Evolutionary conservation across 331 rosid species (phyloP), one percentile per base, ranked within the genome.

Genomic region (Telfairia occidentalis): DNA sequence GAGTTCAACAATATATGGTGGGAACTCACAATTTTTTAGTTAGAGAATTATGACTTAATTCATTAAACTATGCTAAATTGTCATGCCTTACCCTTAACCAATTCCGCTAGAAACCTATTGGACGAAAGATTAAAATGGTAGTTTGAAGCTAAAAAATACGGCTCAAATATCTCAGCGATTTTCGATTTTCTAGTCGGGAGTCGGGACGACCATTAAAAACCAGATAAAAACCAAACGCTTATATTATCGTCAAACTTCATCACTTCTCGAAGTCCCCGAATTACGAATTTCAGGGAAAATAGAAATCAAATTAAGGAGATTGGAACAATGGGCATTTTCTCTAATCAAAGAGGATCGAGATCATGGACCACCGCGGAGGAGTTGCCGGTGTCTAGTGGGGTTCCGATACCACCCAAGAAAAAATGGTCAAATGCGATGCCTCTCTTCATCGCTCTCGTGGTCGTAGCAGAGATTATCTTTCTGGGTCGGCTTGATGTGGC

Each of bases 401-500:
- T 40, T 43, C 54, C 82, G 43, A 18, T 58, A 48, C 60, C 42
- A 18, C 57, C 82, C 16, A 92, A 85, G 92, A 87, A 77, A 80
- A 89, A 70, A 84, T 92, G 97, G 90, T 61, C 81, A 59, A 86
- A 86, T 66, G 71, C 89, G 7, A 78, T 90, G 94, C 90, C 92
- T 63, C 72, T 95, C 0, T 77, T 86, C 12, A 90, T 89, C 24
- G 89, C 86, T 28, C 78, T 95, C 13, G 94, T 92, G 57, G 97
- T 95, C 23, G 37, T 95, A 53, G 89, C 94, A 23, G 97, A 92
- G 89, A 95, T 95, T 85, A 87, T 83, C 61, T 90, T 92, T 77
- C 82, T 95, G 82, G 90, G 92, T 40, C 80, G 88, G 78, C 92
- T 92, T 16, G 96, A 95, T 84, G 77, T 90, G 81, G 90, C 83